Conservation (phyloP, 768 basidiomycete species). For the Russula vinacea region DNA sequence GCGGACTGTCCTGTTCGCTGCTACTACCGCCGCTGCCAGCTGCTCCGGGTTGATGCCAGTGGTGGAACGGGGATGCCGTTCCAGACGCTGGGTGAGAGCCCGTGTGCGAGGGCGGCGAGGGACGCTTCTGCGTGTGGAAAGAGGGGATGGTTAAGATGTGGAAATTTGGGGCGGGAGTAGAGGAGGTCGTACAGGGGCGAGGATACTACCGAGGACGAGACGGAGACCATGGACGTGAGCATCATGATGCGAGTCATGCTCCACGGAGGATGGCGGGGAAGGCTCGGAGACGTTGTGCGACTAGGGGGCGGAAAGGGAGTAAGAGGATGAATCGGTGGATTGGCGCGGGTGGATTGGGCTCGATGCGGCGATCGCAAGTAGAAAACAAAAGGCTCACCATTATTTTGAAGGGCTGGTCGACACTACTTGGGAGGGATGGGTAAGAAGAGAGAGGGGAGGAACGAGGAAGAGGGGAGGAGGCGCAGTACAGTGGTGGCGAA, state of each 20-base stretch:
- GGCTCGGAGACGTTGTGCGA: slow-evolving; percentile 14
- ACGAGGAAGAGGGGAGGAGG: neutral
- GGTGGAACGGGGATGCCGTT: slow-evolving; percentile 47
- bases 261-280: slow-evolving; percentile 11
- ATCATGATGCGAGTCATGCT: slow-evolving; percentile 35
- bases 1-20: slow-evolving; percentile 18
- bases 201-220: slow-evolving; percentile 57
- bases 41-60: slow-evolving; percentile 34
- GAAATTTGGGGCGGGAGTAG: slow-evolving; percentile 15
- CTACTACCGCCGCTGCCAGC: neutral
- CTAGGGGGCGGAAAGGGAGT: neutral
- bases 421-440: neutral
- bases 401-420: no score
- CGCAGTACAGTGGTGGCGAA: neutral
- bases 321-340: neutral
- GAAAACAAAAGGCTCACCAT: slow-evolving; percentile 1
- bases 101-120: slow-evolving; percentile 38
- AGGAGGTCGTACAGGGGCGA: slow-evolving; percentile 50
- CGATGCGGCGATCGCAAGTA: neutral
- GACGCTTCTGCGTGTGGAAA: slow-evolving; percentile 56
- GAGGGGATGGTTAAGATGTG: slow-evolving; percentile 4
- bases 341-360: neutral
- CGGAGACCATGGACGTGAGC: slow-evolving; percentile 40
- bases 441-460: neutral
- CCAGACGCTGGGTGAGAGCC: slow-evolving; percentile 49